phyloP scores from a whole-genome alignment of 345 rosid species.

The Eucalyptus marginata region DNA sequence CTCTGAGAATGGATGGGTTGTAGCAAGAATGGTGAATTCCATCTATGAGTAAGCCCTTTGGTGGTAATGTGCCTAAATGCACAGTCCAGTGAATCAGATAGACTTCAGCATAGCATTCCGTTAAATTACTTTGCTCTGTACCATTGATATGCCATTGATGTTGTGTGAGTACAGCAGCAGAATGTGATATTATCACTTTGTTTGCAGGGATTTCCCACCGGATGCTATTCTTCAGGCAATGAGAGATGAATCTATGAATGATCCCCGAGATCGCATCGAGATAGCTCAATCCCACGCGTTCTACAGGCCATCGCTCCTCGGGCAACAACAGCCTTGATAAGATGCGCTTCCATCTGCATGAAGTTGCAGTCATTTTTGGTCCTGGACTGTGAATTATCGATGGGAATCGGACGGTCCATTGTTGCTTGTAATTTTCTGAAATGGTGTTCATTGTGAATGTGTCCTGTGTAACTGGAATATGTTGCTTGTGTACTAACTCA shows the following conservation, averaged over 20 bases:
- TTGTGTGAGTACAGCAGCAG: neutral
- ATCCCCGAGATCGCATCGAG: conserved; percentile 86
- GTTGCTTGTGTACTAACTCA: neutral
- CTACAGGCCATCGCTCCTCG: conserved; percentile 82
- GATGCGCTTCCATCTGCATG: neutral
- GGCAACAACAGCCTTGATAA: conserved; percentile 25
- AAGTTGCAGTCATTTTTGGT: neutral
- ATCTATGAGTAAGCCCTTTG: neutral
- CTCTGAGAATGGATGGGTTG: neutral
- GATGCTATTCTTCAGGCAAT: conserved; percentile 73
- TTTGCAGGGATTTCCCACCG: conserved; percentile 58
- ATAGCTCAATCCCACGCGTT: conserved; percentile 88
- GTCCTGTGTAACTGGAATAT: neutral
- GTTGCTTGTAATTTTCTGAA: neutral
- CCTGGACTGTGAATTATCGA: neutral
- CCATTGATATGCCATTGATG: neutral
- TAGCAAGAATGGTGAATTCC: neutral
- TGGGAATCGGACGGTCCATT: neutral
- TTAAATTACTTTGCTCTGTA: neutral
- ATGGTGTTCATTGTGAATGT: neutral
- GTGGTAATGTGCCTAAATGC: neutral
- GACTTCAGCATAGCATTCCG: neutral
- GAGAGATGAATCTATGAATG: conserved; percentile 89
- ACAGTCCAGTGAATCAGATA: neutral
- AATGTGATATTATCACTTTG: neutral